Conservation (phyloP, 1,284 basidiomycete species). For the Pterulicium gracile region DNA sequence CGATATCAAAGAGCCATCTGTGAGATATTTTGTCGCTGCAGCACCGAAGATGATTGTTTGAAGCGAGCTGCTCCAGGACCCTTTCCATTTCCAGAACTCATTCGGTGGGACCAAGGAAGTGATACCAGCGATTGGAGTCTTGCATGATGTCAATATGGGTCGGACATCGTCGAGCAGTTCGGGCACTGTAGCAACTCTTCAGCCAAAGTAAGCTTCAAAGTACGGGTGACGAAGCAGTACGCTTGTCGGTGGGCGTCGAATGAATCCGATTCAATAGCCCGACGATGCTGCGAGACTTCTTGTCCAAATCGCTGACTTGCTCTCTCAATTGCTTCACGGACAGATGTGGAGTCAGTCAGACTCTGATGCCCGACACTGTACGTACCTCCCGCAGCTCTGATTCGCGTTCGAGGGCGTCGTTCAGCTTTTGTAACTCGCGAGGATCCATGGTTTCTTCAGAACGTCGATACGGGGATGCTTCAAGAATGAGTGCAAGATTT, state of each 20-base stretch:
- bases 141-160: conserved; percentile 44
- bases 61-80: conserved; percentile 62
- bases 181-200: conserved; percentile 33
- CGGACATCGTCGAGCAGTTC: conserved; percentile 44
- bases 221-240: conserved; percentile 23
- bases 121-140: conserved; percentile 37
- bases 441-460: conserved; percentile 31
- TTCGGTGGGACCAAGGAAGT: conserved; percentile 49
- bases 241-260: conserved; percentile 49
- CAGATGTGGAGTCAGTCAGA: conserved; percentile 3
- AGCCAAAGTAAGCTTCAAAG: conserved; percentile 6
- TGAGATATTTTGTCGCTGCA: conserved; percentile 56
- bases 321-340: conserved; percentile 60
- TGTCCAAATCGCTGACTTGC: conserved; percentile 61
- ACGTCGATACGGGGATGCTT: not conserved
- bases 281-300: conserved; percentile 53
- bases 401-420: conserved; percentile 27
- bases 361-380: conserved; percentile 14
- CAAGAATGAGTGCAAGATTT: not conserved
- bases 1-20: conserved; percentile 47
- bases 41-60: conserved; percentile 56
- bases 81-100: conserved; percentile 78
- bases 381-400: conserved; percentile 39
- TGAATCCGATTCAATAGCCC: conserved; percentile 68
- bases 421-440: conserved; percentile 36